A percentile compares a stretch with the other conserved stretches of the same genome.
phyloP scores from a whole-genome alignment of 2,329 filamentous ascomycete species.

The Penicillium janthinellum region DNA sequence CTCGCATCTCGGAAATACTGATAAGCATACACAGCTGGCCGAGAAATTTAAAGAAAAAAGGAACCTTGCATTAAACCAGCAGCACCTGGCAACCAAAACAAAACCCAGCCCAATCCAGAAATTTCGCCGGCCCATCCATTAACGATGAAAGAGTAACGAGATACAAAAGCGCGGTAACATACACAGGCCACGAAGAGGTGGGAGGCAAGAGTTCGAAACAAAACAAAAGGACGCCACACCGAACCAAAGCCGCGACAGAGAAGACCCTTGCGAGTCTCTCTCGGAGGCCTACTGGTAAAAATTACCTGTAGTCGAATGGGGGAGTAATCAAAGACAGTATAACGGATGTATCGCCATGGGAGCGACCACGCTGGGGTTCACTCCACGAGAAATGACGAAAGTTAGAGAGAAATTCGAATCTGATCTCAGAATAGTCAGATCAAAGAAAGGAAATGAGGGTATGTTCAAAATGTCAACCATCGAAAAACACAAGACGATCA shows the following conservation, averaged over 20 bases:
- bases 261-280: background rate
- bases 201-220: slow-evolving; percentile 15
- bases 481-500: slow-evolving; percentile 26
- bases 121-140: slow-evolving; percentile 36
- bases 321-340: background rate
- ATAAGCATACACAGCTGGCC: background rate
- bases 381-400: slow-evolving; percentile 1
- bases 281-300: background rate
- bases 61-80: slow-evolving; percentile 28
- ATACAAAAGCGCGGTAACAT: slow-evolving; percentile 11
- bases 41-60: slow-evolving; percentile 1
- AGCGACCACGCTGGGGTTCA: background rate
- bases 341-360: background rate
- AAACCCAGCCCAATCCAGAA: slow-evolving; percentile 32
- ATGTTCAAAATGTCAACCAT: slow-evolving; percentile 30
- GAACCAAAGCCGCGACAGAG: background rate
- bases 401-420: slow-evolving; percentile 1
- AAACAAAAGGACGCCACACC: slow-evolving; percentile 18
- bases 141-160: slow-evolving; percentile 30
- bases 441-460: slow-evolving; percentile 26
- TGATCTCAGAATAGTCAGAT: slow-evolving; percentile 13
- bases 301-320: background rate
- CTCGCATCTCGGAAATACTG: background rate
- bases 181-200: slow-evolving; percentile 18
- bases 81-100: slow-evolving; percentile 26